Evolutionary conservation across 345 rosid genomes (phyloP).

Genomic region (Carallia pectinifolia): DNA sequence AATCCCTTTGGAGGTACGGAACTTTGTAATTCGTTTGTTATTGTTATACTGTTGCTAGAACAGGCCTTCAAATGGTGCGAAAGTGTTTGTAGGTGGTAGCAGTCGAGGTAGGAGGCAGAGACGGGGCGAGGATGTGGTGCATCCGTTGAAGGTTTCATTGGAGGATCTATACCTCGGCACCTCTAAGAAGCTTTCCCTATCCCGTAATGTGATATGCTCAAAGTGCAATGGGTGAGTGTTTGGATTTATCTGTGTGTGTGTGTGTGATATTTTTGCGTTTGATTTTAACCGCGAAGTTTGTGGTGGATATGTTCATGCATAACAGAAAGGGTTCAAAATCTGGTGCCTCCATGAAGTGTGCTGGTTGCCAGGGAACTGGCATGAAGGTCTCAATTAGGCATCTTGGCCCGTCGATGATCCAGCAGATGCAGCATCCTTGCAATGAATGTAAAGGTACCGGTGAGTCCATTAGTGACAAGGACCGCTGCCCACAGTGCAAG

Average conservation of each 20-base stretch:
- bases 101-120: conserved; percentile 83
- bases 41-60: not conserved
- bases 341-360: conserved; percentile 70
- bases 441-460: conserved; percentile 91
- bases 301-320: not conserved
- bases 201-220: conserved; percentile 75
- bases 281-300: not conserved
- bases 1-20: conserved; percentile 62
- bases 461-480: conserved; percentile 65
- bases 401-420: conserved; percentile 88
- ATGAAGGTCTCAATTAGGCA: conserved; percentile 88
- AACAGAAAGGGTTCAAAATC: conserved; percentile 88
- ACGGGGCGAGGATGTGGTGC: conserved; percentile 84
- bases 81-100: conserved; percentile 45
- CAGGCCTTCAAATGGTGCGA: not conserved
- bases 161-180: conserved; percentile 80
- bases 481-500: conserved; percentile 76
- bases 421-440: conserved; percentile 92
- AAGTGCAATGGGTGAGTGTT: conserved; percentile 75
- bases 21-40: not conserved
- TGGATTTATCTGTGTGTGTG: not conserved
- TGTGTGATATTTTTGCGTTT: not conserved
- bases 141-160: conserved; percentile 68
- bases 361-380: conserved; percentile 83
- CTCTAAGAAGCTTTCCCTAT: conserved; percentile 78